A percentile compares a stretch with the other conserved stretches of the same genome.
Conservation (phyloP, 2,329 filamentous ascomycete species). For the Diaporthe sp. region DNA sequence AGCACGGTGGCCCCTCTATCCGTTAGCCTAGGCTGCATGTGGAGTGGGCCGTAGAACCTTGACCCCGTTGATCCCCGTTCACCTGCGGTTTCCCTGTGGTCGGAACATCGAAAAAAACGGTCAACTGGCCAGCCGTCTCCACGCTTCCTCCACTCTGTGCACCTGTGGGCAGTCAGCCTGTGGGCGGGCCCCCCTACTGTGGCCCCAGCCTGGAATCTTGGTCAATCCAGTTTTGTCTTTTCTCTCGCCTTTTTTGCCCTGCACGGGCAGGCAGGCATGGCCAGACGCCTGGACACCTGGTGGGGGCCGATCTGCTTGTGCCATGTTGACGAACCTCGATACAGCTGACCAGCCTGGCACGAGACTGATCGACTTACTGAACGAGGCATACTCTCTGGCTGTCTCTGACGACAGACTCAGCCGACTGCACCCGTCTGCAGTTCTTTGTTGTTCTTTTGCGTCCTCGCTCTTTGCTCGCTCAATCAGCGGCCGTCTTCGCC, state of each 20-base stretch:
- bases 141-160: constrained; percentile 12
- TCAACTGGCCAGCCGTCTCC: constrained; percentile 23
- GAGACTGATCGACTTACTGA: not conserved
- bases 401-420: not conserved
- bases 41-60: constrained; percentile 2
- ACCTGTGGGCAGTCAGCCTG: not conserved
- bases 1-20: constrained; percentile 10
- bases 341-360: not conserved
- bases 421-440: not conserved
- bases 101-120: not conserved
- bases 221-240: constrained; percentile 11
- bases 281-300: not conserved
- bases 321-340: not conserved
- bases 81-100: not conserved
- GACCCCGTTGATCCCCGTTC: constrained; percentile 17
- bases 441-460: not conserved
- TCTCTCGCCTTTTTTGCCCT: not conserved
- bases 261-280: constrained; percentile 1
- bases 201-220: constrained; percentile 14
- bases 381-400: constrained; percentile 6
- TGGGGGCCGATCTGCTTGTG: constrained; percentile 8
- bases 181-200: not conserved
- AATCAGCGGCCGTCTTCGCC: constrained; percentile 2
- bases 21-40: not conserved
- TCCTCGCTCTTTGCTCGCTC: constrained; percentile 15